These are phyloP conservation scores for Calocera cornea DNA, from an alignment of 768 basidiomycete species.

Conservation along the genomic window DNA sequence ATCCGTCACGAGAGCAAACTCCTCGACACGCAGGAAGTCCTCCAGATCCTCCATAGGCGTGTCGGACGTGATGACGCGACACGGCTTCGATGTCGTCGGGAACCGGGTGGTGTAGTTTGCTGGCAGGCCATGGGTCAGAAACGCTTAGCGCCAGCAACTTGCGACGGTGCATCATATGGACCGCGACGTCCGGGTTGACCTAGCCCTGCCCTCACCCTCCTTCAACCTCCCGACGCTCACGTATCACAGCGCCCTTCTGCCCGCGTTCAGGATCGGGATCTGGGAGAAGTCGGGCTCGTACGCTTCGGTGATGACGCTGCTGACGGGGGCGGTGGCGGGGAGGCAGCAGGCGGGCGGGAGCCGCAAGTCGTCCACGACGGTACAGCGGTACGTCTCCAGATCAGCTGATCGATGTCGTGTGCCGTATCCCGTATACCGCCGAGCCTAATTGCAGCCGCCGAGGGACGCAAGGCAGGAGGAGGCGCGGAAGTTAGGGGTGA, in stretches of 20 bases:
- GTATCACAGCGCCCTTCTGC: constrained; percentile 69
- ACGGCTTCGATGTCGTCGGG: constrained; percentile 46
- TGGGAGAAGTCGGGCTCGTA: constrained; percentile 92
- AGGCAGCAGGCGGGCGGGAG: constrained; percentile 74
- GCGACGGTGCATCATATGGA: no score
- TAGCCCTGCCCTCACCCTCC: constrained; percentile 58
- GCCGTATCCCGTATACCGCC: no score
- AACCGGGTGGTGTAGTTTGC: constrained; percentile 60
- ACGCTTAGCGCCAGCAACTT: no score
- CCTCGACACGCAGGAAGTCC: constrained; percentile 52
- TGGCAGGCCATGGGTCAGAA: constrained; percentile 42
- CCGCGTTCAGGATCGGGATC: constrained; percentile 73
- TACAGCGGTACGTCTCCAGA: constrained; percentile 57
- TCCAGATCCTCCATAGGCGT: constrained; percentile 74
- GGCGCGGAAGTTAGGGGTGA: no score
- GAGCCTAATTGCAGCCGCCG: no score
- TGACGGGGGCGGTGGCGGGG: constrained; percentile 53
- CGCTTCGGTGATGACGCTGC: constrained; percentile 68
- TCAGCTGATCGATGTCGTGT: background rate
- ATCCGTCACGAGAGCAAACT: constrained; percentile 79
- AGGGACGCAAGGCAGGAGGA: no score
- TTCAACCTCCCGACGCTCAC: constrained; percentile 66
- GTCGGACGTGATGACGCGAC: constrained; percentile 66
- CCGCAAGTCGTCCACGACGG: constrained; percentile 52
- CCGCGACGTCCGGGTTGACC: constrained; percentile 35